Conservation (phyloP, 192 early-diverging fungal genomes). For the Coemansia sp. region DNA sequence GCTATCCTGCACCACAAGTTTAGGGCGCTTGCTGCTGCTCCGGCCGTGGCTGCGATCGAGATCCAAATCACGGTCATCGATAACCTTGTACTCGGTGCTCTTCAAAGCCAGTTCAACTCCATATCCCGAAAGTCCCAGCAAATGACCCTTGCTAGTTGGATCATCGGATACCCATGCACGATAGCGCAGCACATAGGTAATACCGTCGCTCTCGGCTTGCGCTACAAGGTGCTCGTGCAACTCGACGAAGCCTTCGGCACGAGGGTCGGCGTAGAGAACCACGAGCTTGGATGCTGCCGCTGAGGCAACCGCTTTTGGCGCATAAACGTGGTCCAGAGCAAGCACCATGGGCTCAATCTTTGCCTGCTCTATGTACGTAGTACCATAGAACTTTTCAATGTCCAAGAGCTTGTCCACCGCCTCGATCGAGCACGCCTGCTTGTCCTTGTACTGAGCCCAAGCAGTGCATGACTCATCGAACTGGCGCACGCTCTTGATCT, state of each 20-base stretch:
- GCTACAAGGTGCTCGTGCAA: conserved; percentile 61
- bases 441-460: conserved; percentile 71
- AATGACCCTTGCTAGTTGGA: not conserved
- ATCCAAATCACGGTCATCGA: conserved; percentile 79
- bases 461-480: conserved; percentile 65
- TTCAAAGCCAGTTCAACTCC: conserved; percentile 94
- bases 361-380: conserved; percentile 38
- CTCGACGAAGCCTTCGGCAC: conserved; percentile 57
- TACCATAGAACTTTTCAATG: conserved; percentile 43
- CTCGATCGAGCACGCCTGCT: conserved; percentile 64
- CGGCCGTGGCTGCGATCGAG: conserved; percentile 22
- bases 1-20: conserved; percentile 1
- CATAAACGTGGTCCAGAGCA: conserved; percentile 66
- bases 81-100: conserved; percentile 95
- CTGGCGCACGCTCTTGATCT: conserved; percentile 40
- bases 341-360: conserved; percentile 42
- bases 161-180: conserved; percentile 49
- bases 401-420: conserved; percentile 53
- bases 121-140: conserved; percentile 79
- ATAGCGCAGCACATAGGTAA: conserved; percentile 76
- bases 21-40: not conserved
- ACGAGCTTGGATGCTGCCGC: conserved; percentile 20
- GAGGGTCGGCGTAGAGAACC: conserved; percentile 79
- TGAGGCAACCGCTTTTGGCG: not conserved
- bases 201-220: conserved; percentile 51